Base-by-base conservation (phyloP, 106 monocot species). In the Cymbidium sinense region DNA sequence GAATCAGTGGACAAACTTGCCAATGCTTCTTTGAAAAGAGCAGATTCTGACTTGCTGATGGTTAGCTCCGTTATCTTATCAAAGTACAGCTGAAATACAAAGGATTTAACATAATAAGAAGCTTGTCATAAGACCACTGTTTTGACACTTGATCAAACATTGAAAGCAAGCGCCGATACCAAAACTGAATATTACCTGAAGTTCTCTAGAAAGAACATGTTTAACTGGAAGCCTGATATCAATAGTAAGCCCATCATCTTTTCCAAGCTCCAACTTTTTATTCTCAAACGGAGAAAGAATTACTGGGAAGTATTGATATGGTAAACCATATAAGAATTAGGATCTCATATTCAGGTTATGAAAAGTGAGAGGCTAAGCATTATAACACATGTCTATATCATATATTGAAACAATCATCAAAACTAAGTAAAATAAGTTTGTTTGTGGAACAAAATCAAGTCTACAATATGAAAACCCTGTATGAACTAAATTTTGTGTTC, bases 151-250 rank as follows among this genome's bases (percentile, higher is more conserved):
- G 2, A 35, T n/a, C 19, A 71, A 71, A 71, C 10, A 25, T 67
- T 33, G 17, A 44, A 20, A 31, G 4, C 2, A 77, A 47, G 70
- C 1, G 36, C 47, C 19, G 17, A 52, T 75, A 31, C 28, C 5
- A 29, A 41, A 43, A 36, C 34, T 58, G 58, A 65, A 72, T 37
- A 19, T 23, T 74, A 95, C 99, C 92, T 99, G 99, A 21, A 99
- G 83, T 79, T 99, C 99, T 89, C 85, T 95, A 55, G 99, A 95
- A 86, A 99, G 87, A 34, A 99, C 95, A 87, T 99, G 99, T 73
- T 95, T 99, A 71, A 99, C 92, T 82, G 99, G 99, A 73, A 99
- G 82, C 72, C 92, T 99, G 43, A 99, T 79, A 77, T 99, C 99
- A 83, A 95, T 78, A 74, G 87, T 84, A 78, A 92, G 92, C 20